phyloP scores from a whole-genome alignment of 2,329 filamentous ascomycete species.

The Phyllachora maydis region DNA sequence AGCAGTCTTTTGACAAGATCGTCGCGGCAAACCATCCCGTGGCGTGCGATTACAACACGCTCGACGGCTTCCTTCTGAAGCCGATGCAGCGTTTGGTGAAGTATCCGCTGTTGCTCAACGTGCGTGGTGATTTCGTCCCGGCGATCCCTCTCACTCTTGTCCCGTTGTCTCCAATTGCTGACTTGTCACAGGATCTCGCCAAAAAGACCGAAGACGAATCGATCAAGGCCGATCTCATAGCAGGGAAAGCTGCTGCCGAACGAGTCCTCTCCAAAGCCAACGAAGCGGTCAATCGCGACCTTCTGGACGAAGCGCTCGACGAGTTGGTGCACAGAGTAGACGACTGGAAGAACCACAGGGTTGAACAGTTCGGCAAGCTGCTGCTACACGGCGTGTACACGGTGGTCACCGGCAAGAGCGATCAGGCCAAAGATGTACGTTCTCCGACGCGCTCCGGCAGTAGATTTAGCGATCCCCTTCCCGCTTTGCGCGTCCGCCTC shows the following conservation, averaged over 20 bases:
- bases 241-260: slow-evolving; percentile 65
- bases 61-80: slow-evolving; percentile 86
- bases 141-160: slow-evolving; percentile 1
- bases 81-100: slow-evolving; percentile 92
- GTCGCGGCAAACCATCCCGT: slow-evolving; percentile 55
- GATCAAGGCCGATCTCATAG: slow-evolving; percentile 48
- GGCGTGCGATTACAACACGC: slow-evolving; percentile 66
- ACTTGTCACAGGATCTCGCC: slow-evolving; percentile 45
- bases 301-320: slow-evolving; percentile 63
- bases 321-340: slow-evolving; percentile 72
- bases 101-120: slow-evolving; percentile 77
- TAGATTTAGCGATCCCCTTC: no score
- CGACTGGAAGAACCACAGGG: slow-evolving; percentile 87
- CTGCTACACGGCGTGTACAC: slow-evolving; percentile 80
- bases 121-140: no score
- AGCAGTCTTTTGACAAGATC: slow-evolving; percentile 75
- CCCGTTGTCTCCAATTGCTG: slow-evolving; percentile 6
- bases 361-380: slow-evolving; percentile 80
- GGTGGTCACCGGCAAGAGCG: slow-evolving; percentile 74
- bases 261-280: slow-evolving; percentile 71
- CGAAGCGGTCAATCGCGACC: slow-evolving; percentile 72
- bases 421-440: slow-evolving; percentile 83
- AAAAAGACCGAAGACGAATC: slow-evolving; percentile 66
- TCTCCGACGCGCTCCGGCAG: no score
- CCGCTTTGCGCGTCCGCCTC: no score